Evolutionary conservation across 208 protist species (phyloP).

Genomic region (Lotmaria passim): DNA sequence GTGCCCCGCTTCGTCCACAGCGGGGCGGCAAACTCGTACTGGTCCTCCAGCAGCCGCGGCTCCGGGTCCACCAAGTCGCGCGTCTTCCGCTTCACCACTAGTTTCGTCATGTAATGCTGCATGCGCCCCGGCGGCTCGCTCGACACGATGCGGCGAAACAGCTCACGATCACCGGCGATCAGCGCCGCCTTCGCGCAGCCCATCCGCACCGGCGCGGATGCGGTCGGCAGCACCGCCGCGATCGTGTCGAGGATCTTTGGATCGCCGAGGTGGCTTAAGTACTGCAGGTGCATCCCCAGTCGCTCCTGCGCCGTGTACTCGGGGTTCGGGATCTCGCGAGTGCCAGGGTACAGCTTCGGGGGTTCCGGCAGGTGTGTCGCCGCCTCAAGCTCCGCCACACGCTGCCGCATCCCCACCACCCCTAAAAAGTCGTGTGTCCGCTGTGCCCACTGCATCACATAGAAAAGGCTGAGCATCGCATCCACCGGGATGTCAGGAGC

Average conservation of each 20-base stretch:
- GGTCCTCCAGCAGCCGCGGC: conserved; percentile 84
- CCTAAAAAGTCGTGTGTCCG: conserved; percentile 62
- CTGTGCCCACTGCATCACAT: conserved; percentile 79
- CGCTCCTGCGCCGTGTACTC: conserved; percentile 86
- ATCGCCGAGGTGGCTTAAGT: conserved; percentile 82
- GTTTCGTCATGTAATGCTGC: conserved; percentile 90
- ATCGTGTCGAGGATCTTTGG: conserved; percentile 71
- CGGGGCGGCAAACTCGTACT: conserved; percentile 90
- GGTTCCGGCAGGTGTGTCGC: conserved; percentile 44
- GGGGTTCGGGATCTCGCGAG: conserved; percentile 89
- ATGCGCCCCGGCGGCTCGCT: conserved; percentile 87
- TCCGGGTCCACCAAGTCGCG: conserved; percentile 84
- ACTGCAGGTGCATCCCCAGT: conserved; percentile 92
- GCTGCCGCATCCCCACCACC: conserved; percentile 80
- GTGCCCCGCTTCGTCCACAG: conserved; percentile 90
- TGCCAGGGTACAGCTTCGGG: conserved; percentile 79
- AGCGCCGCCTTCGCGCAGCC: conserved; percentile 92
- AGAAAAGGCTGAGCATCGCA: conserved; percentile 70
- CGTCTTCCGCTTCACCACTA: conserved; percentile 87
- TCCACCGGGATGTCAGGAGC: conserved; percentile 82
- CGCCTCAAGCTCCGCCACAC: conserved; percentile 70
- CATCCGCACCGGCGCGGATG: conserved; percentile 83
- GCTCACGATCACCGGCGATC: conserved; percentile 80
- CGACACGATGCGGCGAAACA: conserved; percentile 85
- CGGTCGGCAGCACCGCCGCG: conserved; percentile 53